Base-by-base conservation (phyloP, 208 protist species). In the Crithidia mellificae region DNA sequence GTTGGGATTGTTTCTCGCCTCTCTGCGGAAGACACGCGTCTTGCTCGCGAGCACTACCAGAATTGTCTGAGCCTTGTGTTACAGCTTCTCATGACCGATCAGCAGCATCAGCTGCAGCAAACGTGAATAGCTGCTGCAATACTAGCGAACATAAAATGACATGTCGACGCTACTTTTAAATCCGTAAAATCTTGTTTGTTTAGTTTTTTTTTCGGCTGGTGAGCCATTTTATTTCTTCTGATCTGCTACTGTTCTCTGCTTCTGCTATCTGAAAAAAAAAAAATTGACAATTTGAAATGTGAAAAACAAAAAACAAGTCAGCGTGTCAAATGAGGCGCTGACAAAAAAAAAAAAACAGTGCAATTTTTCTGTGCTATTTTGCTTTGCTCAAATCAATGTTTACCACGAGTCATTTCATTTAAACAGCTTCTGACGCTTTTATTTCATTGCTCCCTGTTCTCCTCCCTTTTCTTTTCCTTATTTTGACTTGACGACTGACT, bases 31-130 rank as follows among this genome's bases (percentile, higher is more conserved):
- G 62, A 69, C 22, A 50, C 24, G n/a, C 25, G 36, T 32, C 53
- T 36, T 4, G 38, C 46, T 15, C 24, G 14, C 15, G 22, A 50
- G 15, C 24, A 56, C 27, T 69, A 65, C 46, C 30, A 38, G 8
- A 34, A 41, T 17, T 75, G 70, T 22, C 63, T 75, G 61, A 43
- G 69, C 22, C 52, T 75, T 0, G 55, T 75, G 20, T 29, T 69
- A 38, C 44, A 75, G 24, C 46, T 75, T 1, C 51, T 75, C 8
- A 55, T 75, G 19, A 52, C 54, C 2, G 70, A 75, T 44, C 70
- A 75, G 46, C 46, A 64, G 19, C 1, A 22, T 6, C 29, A 53
- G 14, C 36, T 57, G 19, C n/a, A n/a, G n/a, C n/a, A n/a, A n/a
- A n/a, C n/a, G n/a, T n/a, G n/a, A n/a, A 57, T 32, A 38, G 22